Evolutionary conservation across 2,329 filamentous ascomycete species (phyloP), one percentile per base, ranked within the genome.

Genomic region (Fusarium protoensiforme): DNA sequence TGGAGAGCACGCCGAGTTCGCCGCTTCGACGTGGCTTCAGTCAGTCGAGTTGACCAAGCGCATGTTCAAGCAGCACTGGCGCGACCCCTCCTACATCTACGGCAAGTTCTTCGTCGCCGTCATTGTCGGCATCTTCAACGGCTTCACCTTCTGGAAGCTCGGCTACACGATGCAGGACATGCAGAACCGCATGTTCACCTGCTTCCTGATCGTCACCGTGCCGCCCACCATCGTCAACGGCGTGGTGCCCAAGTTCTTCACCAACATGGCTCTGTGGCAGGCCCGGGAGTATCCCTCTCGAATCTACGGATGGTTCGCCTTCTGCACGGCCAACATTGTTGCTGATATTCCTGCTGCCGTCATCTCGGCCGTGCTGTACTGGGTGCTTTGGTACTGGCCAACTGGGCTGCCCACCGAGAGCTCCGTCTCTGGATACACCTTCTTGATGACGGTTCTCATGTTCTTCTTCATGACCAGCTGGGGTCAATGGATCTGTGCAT

Each of bases 401-500:
- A 89, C 91, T 1, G 93, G 94, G 0, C 84, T 95, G 2, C 92
- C 93, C 0, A 87, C 86, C 0, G 89, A 92, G 68, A 88, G 89
- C 36, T 86, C 87, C 2, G 89, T 89, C 0, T 89, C 92, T 0
- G 94, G 93, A 14, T 96, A 95, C 80, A 89, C 92, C 18, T 96
- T 93, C 84, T 83, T 96, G 29, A 95, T 96, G 92, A 89, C 89
- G 1, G 84, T 95, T 77, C 86, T 96, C 1, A 95, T 95, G 84
- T 94, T 91, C 84, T 81, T 95, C 9, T 95, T 95, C 86, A 89
- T 91, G 80, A 88, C 88, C 35, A 91, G 87, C 74, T 95, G 92
- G 93, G 94, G 92, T 22, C 93, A 95, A 80, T 96, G 93, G 93
- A 94, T 96, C 75, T 93, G 91, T 71, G 93, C 94, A 1, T 95